phyloP scores from a whole-genome alignment of 2,329 filamentous ascomycete species.

The Cryphonectria nitschkei region DNA sequence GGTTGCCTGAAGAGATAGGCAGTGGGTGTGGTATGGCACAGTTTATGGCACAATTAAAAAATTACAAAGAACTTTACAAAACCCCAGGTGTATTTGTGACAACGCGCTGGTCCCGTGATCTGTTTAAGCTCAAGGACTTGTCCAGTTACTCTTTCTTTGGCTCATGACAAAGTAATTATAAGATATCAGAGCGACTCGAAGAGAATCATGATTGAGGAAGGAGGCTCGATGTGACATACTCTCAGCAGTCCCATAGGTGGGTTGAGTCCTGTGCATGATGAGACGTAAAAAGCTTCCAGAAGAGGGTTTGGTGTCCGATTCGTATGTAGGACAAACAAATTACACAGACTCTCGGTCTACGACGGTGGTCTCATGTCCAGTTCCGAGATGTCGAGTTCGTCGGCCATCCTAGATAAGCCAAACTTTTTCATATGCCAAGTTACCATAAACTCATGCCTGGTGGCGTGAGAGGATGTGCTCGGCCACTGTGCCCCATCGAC shows the following conservation, averaged over 20 bases:
- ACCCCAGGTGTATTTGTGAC: neutral
- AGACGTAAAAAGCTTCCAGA: neutral
- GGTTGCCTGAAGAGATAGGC: constrained; percentile 11
- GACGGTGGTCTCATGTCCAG: neutral
- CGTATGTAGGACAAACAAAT: neutral
- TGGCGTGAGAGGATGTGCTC: too few relatives aligned
- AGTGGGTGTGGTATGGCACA: constrained; percentile 7
- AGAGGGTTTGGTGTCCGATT: neutral
- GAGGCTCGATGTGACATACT: too few relatives aligned
- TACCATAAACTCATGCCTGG: too few relatives aligned
- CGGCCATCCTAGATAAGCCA: neutral
- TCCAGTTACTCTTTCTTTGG: too few relatives aligned
- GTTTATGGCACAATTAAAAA: neutral
- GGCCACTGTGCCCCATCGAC: too few relatives aligned
- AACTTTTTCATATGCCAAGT: too few relatives aligned
- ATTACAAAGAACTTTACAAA: neutral
- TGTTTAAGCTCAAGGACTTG: too few relatives aligned
- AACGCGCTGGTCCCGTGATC: neutral
- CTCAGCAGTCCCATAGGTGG: too few relatives aligned
- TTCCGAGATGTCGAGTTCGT: neutral
- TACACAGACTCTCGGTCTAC: neutral
- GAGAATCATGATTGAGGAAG: too few relatives aligned
- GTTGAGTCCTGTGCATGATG: neutral
- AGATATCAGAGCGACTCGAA: too few relatives aligned
- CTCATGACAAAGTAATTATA: too few relatives aligned